phyloP scores from a whole-genome alignment of 352 stramenopile genomes.

The Pythium diclinum region DNA sequence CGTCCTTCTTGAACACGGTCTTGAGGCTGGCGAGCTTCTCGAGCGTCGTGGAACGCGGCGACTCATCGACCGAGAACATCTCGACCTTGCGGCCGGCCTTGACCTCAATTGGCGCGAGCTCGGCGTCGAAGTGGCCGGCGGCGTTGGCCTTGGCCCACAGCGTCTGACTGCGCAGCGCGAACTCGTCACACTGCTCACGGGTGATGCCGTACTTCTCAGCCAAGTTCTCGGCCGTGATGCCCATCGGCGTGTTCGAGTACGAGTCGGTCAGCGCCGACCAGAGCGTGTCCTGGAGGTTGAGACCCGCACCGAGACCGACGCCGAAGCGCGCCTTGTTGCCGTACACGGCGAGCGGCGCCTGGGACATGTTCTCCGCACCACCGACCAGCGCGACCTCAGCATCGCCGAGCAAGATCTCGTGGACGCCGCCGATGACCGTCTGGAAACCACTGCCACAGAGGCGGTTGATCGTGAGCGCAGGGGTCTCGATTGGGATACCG shows the following conservation, averaged over 20 bases:
- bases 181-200: conserved; percentile 94
- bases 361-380: conserved; percentile 95
- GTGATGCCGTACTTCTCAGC: conserved; percentile 93
- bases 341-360: conserved; percentile 90
- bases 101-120: conserved; percentile 92
- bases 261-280: conserved; percentile 97
- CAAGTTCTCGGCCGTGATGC: conserved; percentile 98
- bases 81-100: conserved; percentile 91
- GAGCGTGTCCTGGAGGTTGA: conserved; percentile 94
- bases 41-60: conserved; percentile 71
- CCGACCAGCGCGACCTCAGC: conserved; percentile 89
- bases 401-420: conserved; percentile 90
- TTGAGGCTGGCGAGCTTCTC: conserved; percentile 91
- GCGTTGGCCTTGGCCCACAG: conserved; percentile 90
- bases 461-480: conserved; percentile 96
- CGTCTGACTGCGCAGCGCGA: conserved; percentile 92
- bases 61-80: conserved; percentile 72
- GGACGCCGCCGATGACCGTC: conserved; percentile 90
- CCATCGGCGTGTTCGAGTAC: conserved; percentile 95
- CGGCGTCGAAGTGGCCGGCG: conserved; percentile 91
- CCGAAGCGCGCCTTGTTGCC: conserved; percentile 93
- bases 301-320: conserved; percentile 87
- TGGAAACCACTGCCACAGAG: conserved; percentile 97
- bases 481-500: conserved; percentile 85
- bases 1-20: conserved; percentile 97